Base-by-base conservation (phyloP, 352 stramenopile genomes). In the Saprolegnia diclina region DNA sequence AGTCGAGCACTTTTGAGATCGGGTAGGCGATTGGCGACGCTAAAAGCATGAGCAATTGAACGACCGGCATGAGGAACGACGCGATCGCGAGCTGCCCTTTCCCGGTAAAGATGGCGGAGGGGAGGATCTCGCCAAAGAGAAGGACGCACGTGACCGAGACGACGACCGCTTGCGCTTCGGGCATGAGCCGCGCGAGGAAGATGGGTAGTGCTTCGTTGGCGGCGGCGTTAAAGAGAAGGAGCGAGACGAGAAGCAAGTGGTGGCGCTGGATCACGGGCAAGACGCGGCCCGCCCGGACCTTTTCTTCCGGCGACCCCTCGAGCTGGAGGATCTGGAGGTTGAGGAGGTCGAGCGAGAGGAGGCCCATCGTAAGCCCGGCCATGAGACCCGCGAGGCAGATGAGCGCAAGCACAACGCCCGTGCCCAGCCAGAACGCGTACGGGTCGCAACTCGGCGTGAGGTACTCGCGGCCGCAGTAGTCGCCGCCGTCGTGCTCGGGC, bases 51-150 rank as follows among this genome's bases (percentile, higher is more conserved):
- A 98, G 72, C 52, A 88, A 40, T n/a, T 85, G 84, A 0, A 98
- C 89, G 10, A 97, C 53, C 0, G 90, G 91, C 18, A 85, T 79
- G 45, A 98, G 76, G 32, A 67, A 71, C 18, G 87, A 76, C 0
- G 92, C 94, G 22, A 98, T 92, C 11, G 76, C 67, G 4, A 99
- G 79, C 76, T 98, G 94, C 72, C 96, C 85, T 7, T 92, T 93
- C 0, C 95, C 94, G 3, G 94, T 99, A 71, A 98, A 99, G 7
- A 98, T 75, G 0, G 95, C 95, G 0, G 83, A 96, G 13, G 95
- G 95, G n/a, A 99, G 80, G 68, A 99, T 98, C 72, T 99, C 96
- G 7, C 95, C 95, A 75, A 98, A 98, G 32, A 98, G 71, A 19
- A 99, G 77, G 35, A 99, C 91, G 21, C 96, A 85, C 0, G 92